These are phyloP conservation scores for Alternaria dauci DNA, from an alignment of 2,329 filamentous ascomycete genomes.

Conservation along the genomic window DNA sequence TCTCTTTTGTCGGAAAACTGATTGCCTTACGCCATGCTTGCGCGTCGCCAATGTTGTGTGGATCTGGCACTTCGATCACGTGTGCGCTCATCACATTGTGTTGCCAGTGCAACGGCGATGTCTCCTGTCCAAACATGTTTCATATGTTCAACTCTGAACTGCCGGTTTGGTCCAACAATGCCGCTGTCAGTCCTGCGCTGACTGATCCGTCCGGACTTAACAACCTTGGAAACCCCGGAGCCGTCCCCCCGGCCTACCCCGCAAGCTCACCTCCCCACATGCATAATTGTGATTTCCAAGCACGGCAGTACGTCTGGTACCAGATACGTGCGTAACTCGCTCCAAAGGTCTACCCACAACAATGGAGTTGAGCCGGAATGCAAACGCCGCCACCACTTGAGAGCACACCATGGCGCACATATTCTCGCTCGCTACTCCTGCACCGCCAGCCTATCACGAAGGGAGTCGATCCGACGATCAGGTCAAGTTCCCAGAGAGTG, in stretches of 20 bases:
- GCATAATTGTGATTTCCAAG: not conserved
- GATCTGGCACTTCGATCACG: not conserved
- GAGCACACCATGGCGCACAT: conserved; percentile 43
- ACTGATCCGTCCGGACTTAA: conserved; percentile 15
- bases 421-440: conserved; percentile 41
- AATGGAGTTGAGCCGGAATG: not conserved
- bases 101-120: not conserved
- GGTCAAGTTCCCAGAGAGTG: conserved; percentile 45
- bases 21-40: not conserved
- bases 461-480: conserved; percentile 35
- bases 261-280: conserved; percentile 25
- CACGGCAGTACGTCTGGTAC: conserved; percentile 15
- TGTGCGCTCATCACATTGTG: not conserved
- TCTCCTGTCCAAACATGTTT: conserved; percentile 43
- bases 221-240: too few species aligned
- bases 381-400: not conserved
- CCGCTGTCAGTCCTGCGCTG: conserved; percentile 13
- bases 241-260: conserved; percentile 20
- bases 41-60: not conserved
- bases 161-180: conserved; percentile 1
- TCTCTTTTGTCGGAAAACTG: not conserved
- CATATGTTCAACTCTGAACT: not conserved
- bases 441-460: conserved; percentile 35
- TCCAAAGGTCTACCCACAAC: not conserved
- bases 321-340: not conserved